Evolutionary conservation across 1,284 basidiomycete genomes (phyloP).

Genomic region (Leccinum subrobustum): DNA sequence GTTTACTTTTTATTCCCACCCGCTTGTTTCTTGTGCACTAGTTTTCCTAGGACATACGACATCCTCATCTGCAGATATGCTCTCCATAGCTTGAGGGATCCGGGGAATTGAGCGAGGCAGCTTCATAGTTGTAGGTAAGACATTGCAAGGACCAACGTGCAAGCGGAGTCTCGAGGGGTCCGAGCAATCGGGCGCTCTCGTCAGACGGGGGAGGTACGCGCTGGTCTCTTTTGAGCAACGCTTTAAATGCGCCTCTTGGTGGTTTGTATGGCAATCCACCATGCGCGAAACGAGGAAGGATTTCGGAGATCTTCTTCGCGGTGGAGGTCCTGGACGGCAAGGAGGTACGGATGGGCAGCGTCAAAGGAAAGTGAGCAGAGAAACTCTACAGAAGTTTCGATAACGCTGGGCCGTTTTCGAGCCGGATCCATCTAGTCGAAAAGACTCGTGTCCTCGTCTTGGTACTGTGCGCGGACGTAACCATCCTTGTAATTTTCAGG

Average conservation of each 20-base stretch:
- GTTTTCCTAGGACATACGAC: too few relatives aligned
- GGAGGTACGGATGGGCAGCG: conserved; percentile 73
- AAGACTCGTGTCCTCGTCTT: too few relatives aligned
- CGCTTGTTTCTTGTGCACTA: too few relatives aligned
- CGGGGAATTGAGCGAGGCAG: too few relatives aligned
- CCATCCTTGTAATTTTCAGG: too few relatives aligned
- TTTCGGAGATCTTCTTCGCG: conserved; percentile 96
- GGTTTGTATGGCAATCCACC: conserved; percentile 86
- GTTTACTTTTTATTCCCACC: too few relatives aligned
- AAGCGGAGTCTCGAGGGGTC: conserved; percentile 71
- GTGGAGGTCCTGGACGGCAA: conserved; percentile 73
- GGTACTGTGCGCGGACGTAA: too few relatives aligned
- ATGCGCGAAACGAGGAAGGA: conserved; percentile 86
- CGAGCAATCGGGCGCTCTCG: conserved; percentile 55
- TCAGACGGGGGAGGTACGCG: conserved; percentile 43
- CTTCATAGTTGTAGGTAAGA: too few relatives aligned
- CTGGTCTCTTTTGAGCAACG: conserved; percentile 55
- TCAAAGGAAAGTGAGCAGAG: conserved; percentile 72
- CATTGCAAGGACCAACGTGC: conserved; percentile 42
- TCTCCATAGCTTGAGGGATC: too few relatives aligned
- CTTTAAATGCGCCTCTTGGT: conserved; percentile 61
- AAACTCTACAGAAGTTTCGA: conserved; percentile 45
- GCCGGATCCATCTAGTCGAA: too few relatives aligned
- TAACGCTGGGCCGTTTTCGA: too few relatives aligned
- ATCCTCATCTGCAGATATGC: too few relatives aligned